phyloP scores from a whole-genome alignment of 805 yeast species.

The Pichia scutulata region DNA sequence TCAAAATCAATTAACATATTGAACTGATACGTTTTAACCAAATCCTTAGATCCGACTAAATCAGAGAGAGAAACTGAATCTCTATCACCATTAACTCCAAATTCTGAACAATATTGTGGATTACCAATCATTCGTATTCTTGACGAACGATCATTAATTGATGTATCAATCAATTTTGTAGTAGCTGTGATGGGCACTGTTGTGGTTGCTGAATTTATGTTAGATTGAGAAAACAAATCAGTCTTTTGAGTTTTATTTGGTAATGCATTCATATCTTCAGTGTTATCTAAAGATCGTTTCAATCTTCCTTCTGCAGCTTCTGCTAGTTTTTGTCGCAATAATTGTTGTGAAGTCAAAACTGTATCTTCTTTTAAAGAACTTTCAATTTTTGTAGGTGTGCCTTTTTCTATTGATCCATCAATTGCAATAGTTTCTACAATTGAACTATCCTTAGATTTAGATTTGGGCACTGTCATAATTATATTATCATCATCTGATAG shows the following conservation, averaged over 20 bases:
- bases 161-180: not conserved
- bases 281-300: not conserved
- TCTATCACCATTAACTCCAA: constrained; percentile 15
- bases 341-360: constrained; percentile 3
- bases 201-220: not conserved
- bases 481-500: not conserved
- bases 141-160: constrained; percentile 11
- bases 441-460: not conserved
- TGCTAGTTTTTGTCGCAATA: constrained; percentile 16
- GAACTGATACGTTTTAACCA: constrained; percentile 26
- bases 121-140: constrained; percentile 23
- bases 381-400: not conserved
- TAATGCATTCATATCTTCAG: not conserved
- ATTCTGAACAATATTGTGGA: constrained; percentile 17
- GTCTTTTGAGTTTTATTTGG: not conserved
- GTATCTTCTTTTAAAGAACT: not conserved
- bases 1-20: constrained; percentile 27
- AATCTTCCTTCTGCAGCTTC: constrained; percentile 20
- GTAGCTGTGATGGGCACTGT: no score
- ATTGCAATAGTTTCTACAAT: not conserved
- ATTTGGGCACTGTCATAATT: not conserved
- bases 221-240: not conserved
- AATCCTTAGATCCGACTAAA: constrained; percentile 19
- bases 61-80: constrained; percentile 25
- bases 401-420: not conserved